Conservation (phyloP, 2,329 filamentous ascomycete genomes). For the Hypoxylon sp. region DNA sequence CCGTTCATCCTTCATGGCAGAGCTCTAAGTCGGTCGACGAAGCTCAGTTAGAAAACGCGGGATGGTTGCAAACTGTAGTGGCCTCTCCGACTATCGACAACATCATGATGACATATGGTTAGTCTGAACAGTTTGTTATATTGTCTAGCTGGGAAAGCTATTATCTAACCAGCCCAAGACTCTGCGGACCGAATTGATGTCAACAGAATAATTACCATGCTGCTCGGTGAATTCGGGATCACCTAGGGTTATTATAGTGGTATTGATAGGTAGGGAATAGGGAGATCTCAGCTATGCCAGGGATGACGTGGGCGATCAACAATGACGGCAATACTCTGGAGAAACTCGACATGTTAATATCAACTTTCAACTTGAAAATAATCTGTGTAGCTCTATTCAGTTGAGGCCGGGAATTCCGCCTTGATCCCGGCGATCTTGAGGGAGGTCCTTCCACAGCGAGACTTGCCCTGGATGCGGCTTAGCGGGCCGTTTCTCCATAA, state of each 20-base stretch:
- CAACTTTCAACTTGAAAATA: constrained; percentile 16
- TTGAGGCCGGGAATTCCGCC: constrained; percentile 36
- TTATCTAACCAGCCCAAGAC: constrained; percentile 35
- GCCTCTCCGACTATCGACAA: background rate
- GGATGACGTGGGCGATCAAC: constrained; percentile 29
- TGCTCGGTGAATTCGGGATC: constrained; percentile 8
- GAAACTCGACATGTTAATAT: constrained; percentile 20
- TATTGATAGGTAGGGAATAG: constrained; percentile 17
- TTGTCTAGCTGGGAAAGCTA: constrained; percentile 3
- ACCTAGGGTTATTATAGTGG: constrained; percentile 13
- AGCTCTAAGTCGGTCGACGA: background rate
- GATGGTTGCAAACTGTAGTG: constrained; percentile 8
- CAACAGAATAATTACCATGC: constrained; percentile 17
- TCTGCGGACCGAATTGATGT: constrained; percentile 35
- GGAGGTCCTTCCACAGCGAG: constrained; percentile 16
- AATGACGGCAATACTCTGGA: constrained; percentile 27
- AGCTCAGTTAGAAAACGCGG: background rate
- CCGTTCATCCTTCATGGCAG: background rate
- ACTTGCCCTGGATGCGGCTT: constrained; percentile 30
- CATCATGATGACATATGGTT: constrained; percentile 6
- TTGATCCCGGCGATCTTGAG: constrained; percentile 25
- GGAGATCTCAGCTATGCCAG: constrained; percentile 13
- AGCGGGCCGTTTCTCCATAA: constrained; percentile 43
- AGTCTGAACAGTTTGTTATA: constrained; percentile 4
- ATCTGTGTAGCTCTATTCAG: constrained; percentile 8